Evolutionary conservation across 2,329 filamentous ascomycete species (phyloP), one percentile per base, ranked within the genome.

Genomic region (Juglanconis sp.): DNA sequence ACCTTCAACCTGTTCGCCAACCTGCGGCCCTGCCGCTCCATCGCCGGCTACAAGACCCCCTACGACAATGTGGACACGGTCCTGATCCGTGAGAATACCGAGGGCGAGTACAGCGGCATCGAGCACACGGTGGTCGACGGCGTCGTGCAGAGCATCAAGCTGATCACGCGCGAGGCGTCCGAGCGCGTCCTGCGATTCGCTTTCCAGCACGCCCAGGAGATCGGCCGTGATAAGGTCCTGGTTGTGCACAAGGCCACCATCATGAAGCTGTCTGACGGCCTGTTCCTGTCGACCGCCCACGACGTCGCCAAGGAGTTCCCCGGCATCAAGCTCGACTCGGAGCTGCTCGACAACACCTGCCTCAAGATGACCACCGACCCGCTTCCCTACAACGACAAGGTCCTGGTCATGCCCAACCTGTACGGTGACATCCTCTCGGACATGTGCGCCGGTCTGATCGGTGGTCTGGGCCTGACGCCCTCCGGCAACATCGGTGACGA

Each of bases 1-100:
- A 99, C 96, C 66, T 99, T 99, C 84, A 99, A 99, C 85, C 92
- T 99, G 72, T 99, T 99, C 79, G 96, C 95, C 81, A 99, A 99
- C 83, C 85, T 99, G 71, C 93, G 96, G 73, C 95, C 96, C 65
- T 99, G 96, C 87, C 91, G 92, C 74, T 97, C 92, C 66, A 92
- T 99, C 69, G 91, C 90, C 67, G 95, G 95, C 72, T 99, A 89
- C 89, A 96, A 98, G 88, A 99, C 95, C 57, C 92, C 94, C 65
- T 98, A 98, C 83, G 94, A 98, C 77, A 87, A 90, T 71, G 95
- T 99, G 74, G 90, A 99, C 80, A 97, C 93, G 44, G 92, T 97
- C 72, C 84, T 99, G 74, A 98, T 99, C 80, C 91, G 95, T 79
- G 95, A 99, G 84, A 99, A 79, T 64, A 3, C 74, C 68, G 8